Evolutionary conservation across 306 rosid genomes (phyloP).

Genomic region (Ochetophila trinervis): DNA sequence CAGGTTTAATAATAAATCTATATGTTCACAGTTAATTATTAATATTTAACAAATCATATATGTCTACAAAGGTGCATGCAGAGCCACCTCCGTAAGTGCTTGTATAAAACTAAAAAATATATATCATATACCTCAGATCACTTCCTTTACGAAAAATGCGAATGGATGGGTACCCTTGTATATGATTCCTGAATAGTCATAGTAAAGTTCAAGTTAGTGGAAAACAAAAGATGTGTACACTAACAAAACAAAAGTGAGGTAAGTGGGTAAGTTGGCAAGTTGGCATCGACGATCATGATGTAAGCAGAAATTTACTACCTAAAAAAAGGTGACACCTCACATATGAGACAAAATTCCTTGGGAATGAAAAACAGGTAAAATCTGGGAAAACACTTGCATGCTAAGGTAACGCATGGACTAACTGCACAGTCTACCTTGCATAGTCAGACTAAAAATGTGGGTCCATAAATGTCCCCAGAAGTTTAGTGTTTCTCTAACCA

Average conservation of each 20-base stretch:
- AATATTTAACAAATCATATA: no score
- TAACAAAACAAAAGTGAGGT: conserved; percentile 8
- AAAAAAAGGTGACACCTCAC: background rate
- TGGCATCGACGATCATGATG: background rate
- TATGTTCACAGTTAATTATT: no score
- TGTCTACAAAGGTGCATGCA: no score
- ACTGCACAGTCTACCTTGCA: no score
- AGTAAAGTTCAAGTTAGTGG: conserved; percentile 22
- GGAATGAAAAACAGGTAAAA: no score
- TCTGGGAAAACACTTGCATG: no score
- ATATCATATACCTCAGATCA: conserved; percentile 69
- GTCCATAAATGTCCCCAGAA: no score
- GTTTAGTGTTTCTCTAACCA: no score
- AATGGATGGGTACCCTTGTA: conserved; percentile 97
- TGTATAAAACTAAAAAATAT: conserved; percentile 10
- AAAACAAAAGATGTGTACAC: conserved; percentile 14
- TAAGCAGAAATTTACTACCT: background rate
- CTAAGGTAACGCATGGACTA: no score
- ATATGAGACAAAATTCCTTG: background rate
- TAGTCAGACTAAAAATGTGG: no score
- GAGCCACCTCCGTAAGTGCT: background rate
- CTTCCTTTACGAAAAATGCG: conserved; percentile 96
- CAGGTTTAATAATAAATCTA: no score
- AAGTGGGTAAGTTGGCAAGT: background rate
- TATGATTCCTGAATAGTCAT: conserved; percentile 72